A percentile compares a stretch with the other conserved stretches of the same genome.
These are phyloP conservation scores for Cutaneotrichosporon mucoides DNA, from an alignment of 1,284 basidiomycete species.

Conservation along the genomic window DNA sequence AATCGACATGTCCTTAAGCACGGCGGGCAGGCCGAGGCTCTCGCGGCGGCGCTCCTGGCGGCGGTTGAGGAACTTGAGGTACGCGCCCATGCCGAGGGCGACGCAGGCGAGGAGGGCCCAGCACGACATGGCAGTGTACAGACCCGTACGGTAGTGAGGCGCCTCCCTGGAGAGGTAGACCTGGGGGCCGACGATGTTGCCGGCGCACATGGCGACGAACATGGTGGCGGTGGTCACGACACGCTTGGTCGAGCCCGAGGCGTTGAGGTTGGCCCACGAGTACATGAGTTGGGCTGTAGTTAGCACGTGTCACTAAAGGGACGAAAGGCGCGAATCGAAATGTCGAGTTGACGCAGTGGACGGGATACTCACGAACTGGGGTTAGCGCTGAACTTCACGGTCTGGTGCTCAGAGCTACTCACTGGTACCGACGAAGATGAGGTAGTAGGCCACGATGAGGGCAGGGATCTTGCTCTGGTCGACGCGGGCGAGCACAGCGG, in stretches of 20 bases:
- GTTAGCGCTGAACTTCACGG: not conserved
- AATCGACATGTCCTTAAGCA: constrained; percentile 40
- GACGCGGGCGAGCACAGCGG: constrained; percentile 32
- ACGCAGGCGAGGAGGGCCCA: constrained; percentile 32
- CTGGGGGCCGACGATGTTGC: constrained; percentile 35
- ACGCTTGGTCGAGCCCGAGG: constrained; percentile 43
- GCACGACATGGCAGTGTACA: constrained; percentile 39
- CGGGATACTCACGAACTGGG: no score
- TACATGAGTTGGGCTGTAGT: constrained; percentile 1
- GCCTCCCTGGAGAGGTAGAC: constrained; percentile 34
- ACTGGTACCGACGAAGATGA: constrained; percentile 31
- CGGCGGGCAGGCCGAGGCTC: constrained; percentile 35
- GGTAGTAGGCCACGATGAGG: constrained; percentile 39
- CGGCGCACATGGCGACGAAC: constrained; percentile 29
- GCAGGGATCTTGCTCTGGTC: constrained; percentile 21
- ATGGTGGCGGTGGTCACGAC: constrained; percentile 37
- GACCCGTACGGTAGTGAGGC: constrained; percentile 35
- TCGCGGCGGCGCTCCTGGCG: constrained; percentile 33
- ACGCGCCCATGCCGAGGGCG: constrained; percentile 32
- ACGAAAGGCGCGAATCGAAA: no score
- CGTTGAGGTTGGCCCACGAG: constrained; percentile 41
- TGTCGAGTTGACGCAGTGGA: no score
- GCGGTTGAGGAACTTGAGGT: constrained; percentile 36
- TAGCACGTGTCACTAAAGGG: no score
- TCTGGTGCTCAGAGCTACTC: not conserved